Evolutionary conservation across 495 filamentous ascomycete genomes (phyloP).

Genomic region (Penicillium coffeae): DNA sequence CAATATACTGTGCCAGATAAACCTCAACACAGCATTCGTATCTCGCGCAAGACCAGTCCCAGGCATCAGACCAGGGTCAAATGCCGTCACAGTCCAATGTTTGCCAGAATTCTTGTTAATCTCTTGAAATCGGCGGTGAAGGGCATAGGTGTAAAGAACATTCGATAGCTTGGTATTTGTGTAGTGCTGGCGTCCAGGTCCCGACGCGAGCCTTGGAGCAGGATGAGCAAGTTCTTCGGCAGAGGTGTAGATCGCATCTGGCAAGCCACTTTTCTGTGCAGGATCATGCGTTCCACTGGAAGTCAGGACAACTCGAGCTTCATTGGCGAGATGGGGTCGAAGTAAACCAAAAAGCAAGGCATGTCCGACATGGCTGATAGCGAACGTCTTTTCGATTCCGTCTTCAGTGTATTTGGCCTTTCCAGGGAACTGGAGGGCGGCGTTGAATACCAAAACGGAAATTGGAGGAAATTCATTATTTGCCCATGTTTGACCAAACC

Average conservation of each 20-base stretch:
- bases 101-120: constrained; percentile 12
- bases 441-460: constrained; percentile 45
- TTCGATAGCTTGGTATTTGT: constrained; percentile 24
- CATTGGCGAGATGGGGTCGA: constrained; percentile 39
- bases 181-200: constrained; percentile 27
- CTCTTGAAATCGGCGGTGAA: constrained; percentile 27
- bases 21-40: constrained; percentile 3
- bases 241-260: constrained; percentile 24
- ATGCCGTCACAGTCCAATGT: constrained; percentile 32
- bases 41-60: constrained; percentile 40
- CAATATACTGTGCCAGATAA: constrained; percentile 30
- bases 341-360: constrained; percentile 52
- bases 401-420: constrained; percentile 29
- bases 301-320: constrained; percentile 43
- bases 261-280: constrained; percentile 24
- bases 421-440: constrained; percentile 37
- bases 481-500: constrained; percentile 35
- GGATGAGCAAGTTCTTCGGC: constrained; percentile 33
- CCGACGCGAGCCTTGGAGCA: constrained; percentile 10
- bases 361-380: constrained; percentile 35
- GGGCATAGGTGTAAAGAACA: constrained; percentile 38
- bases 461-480: constrained; percentile 37
- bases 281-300: constrained; percentile 34
- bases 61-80: constrained; percentile 47
- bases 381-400: constrained; percentile 44